These are phyloP conservation scores for Kitagawia praeruptora DNA, from an alignment of 129 eudicot genomes.

Conservation along the genomic window DNA sequence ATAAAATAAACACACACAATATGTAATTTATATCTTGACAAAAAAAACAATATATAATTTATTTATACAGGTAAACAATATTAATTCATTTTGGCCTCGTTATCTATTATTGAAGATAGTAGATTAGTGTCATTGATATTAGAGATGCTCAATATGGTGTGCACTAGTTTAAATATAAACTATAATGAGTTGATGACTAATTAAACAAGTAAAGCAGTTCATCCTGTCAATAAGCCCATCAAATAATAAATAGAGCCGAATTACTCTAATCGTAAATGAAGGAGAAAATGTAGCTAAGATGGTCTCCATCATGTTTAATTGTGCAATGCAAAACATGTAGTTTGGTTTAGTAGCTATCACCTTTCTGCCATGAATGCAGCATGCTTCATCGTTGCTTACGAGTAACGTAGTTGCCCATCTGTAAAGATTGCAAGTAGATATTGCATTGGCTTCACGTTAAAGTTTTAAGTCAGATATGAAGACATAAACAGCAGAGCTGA, in stretches of 20 bases:
- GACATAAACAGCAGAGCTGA: neutral
- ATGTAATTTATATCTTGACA: no score
- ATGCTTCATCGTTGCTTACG: conserved; percentile 73
- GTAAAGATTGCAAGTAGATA: conserved; percentile 9
- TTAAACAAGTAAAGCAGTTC: no score
- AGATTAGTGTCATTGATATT: no score
- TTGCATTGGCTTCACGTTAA: conserved; percentile 4
- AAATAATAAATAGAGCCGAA: neutral
- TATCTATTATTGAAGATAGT: no score
- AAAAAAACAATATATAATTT: no score
- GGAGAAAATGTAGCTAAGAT: neutral
- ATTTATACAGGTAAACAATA: no score
- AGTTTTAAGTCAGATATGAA: neutral
- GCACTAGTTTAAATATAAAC: no score
- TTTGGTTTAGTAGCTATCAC: conserved; percentile 16
- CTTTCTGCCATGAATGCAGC: conserved; percentile 82
- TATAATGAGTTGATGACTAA: no score
- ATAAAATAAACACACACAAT: no score
- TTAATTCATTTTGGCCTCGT: no score
- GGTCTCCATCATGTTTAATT: neutral
- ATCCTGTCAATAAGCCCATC: no score
- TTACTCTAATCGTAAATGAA: neutral
- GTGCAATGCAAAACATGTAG: neutral
- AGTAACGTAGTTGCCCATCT: conserved; percentile 97
- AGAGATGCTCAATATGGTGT: no score